Base-by-base conservation (phyloP, 148 eudicot species). In the Diospyros kaki region DNA sequence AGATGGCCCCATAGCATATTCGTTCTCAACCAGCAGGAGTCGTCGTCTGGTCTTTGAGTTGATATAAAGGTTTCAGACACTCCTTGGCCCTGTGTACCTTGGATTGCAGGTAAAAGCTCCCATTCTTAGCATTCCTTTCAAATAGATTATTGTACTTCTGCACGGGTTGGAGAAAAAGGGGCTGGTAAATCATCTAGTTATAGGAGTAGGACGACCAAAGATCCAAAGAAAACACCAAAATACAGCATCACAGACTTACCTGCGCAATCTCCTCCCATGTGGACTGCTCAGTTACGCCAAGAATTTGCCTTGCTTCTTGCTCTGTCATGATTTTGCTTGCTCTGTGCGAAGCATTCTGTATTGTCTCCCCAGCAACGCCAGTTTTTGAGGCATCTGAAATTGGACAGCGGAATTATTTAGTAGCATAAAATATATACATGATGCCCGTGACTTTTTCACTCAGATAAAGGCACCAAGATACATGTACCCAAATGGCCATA, bases 81-180 rank as follows among this genome's bases (percentile, higher is more conserved):
- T 92, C 97, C 75, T 92, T 92, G 8, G 97, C 94, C 15, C 93
- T 85, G 76, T 90, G 94, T 72, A 92, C 94, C 76, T 92, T 92
- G 0, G 97, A 92, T 75, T 92, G 97, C 64, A 92, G 86, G 69
- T 92, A 92, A 72, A 92, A 92, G 77, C 97, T 92, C 39, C 97
- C 97, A 61, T 79, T 89, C 75, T 82, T 87, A 8, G 89, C 94
- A 72, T 92, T 92, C 53, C 80, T 81, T 82, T 92, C 93, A 66
- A 90, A 92, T 74, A 92, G 78, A 45, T 74, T 77, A 41, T 90
- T 88, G 40, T 92, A 90, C 79, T 86, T 92, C 97, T 92, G 89
- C 80, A 79, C 4, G 63, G 52, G 46, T 10, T 45, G 14, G 41
- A 38, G 65, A 68, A 64, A 40, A 28, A 28, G 28, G 28, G 14